phyloP scores from a whole-genome alignment of 2,329 filamentous ascomycete species.

The Clonostachys rosea region DNA sequence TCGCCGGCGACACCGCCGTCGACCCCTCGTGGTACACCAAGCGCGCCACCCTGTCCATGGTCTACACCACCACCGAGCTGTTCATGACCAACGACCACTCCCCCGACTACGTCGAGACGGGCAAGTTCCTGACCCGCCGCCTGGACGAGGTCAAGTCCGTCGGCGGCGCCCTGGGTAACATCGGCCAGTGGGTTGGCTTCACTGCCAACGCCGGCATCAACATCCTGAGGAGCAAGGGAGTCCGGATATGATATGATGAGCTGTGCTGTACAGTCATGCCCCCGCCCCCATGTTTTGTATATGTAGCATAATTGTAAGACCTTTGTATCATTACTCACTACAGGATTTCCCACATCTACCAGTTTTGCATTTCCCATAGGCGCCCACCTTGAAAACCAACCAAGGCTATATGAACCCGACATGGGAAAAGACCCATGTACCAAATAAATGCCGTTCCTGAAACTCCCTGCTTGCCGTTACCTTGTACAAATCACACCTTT shows the following conservation, averaged over 20 bases:
- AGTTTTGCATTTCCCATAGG: too few relatives aligned
- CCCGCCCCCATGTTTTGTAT: background rate
- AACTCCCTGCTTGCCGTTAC: too few relatives aligned
- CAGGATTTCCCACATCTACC: too few relatives aligned
- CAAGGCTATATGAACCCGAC: background rate
- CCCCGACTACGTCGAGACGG: constrained; percentile 69
- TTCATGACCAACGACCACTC: constrained; percentile 92
- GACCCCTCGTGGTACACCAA: constrained; percentile 84
- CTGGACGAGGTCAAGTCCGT: constrained; percentile 64
- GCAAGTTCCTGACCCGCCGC: constrained; percentile 72
- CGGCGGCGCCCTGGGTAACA: constrained; percentile 55
- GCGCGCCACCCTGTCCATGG: constrained; percentile 48
- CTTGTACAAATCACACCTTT: too few relatives aligned
- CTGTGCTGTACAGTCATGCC: background rate
- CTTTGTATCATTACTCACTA: too few relatives aligned
- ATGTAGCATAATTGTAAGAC: constrained; percentile 1
- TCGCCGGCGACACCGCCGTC: constrained; percentile 76
- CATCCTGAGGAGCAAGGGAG: constrained; percentile 80
- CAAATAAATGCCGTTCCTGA: too few relatives aligned
- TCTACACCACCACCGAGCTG: constrained; percentile 72
- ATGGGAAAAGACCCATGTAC: background rate
- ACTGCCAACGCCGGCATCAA: constrained; percentile 74
- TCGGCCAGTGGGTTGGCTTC: constrained; percentile 79
- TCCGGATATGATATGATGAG: constrained; percentile 59
- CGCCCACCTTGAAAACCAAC: too few relatives aligned